Conservation (phyloP, 2,329 filamentous ascomycete genomes). For the Sphaerulina musiva region DNA sequence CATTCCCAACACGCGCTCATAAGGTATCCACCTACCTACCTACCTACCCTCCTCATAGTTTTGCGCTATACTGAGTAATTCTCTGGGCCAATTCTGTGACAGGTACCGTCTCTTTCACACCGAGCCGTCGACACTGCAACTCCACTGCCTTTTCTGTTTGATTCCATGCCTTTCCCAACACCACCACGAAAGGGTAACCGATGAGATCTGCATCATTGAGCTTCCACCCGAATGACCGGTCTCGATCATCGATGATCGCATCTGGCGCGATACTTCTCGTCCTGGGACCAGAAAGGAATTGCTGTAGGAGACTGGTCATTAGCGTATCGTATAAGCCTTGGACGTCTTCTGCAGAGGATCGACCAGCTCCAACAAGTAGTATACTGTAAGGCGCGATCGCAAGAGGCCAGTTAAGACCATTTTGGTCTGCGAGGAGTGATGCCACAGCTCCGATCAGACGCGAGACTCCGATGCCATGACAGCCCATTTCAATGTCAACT, state of each 20-base stretch:
- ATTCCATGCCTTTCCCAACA: slow-evolving; percentile 66
- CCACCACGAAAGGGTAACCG: slow-evolving; percentile 76
- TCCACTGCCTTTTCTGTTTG: slow-evolving; percentile 53
- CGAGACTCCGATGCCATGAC: slow-evolving; percentile 89
- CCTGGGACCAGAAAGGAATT: background rate
- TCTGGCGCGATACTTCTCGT: slow-evolving; percentile 41
- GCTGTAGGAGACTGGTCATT: slow-evolving; percentile 7
- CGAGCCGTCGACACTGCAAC: slow-evolving; percentile 68
- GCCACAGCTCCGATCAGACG: slow-evolving; percentile 83
- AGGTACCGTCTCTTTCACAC: slow-evolving; percentile 46
- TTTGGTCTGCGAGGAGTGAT: slow-evolving; percentile 62
- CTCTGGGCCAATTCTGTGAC: slow-evolving; percentile 11
- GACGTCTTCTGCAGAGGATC: slow-evolving; percentile 16
- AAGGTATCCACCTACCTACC: too few relatives aligned
- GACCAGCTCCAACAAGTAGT: slow-evolving; percentile 51
- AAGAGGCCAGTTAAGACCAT: slow-evolving; percentile 80
- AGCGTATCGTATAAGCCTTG: slow-evolving; percentile 57
- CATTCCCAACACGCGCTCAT: too few relatives aligned
- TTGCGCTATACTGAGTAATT: slow-evolving; percentile 15
- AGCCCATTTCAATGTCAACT: slow-evolving; percentile 80
- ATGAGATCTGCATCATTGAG: slow-evolving; percentile 82
- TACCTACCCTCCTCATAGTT: slow-evolving; percentile 10
- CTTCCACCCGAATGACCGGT: slow-evolving; percentile 69
- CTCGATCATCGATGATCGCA: slow-evolving; percentile 64
- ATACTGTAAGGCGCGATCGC: slow-evolving; percentile 79